Evolutionary conservation across 78 protist genomes (phyloP).

Genomic region (Dictyostelium capitatum): DNA sequence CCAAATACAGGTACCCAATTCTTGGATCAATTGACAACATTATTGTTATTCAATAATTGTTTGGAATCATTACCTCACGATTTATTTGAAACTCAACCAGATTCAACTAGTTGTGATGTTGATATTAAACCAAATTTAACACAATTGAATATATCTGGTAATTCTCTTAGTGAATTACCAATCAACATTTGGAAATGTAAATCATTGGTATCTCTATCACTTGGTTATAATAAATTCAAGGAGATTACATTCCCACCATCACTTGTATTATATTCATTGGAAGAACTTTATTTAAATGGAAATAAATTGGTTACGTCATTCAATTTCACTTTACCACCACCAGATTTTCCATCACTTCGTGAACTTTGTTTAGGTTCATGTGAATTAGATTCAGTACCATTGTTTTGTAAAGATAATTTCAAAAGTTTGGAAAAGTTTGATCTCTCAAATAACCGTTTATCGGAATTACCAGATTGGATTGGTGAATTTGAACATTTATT

Average conservation of each 20-base stretch:
- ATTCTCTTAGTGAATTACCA: conserved; percentile 3
- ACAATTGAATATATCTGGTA: conserved; percentile 45
- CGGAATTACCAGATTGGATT: neutral
- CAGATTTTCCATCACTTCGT: conserved; percentile 44
- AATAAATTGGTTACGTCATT: neutral
- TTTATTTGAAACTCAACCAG: neutral
- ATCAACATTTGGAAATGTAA: conserved; percentile 28
- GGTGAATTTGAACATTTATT: conserved; percentile 17
- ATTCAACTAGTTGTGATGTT: neutral
- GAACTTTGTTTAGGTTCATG: conserved; percentile 49
- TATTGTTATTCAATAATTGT: conserved; percentile 33
- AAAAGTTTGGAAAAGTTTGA: conserved; percentile 39
- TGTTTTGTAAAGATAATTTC: neutral
- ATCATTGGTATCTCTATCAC: conserved; percentile 7
- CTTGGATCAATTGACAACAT: conserved; percentile 16
- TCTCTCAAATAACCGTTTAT: conserved; percentile 40
- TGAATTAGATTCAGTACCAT: conserved; percentile 21
- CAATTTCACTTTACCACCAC: neutral
- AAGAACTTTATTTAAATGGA: conserved; percentile 65
- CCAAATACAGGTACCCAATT: neutral
- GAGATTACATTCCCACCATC: conserved; percentile 12
- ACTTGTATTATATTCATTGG: conserved; percentile 20
- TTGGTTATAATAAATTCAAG: conserved; percentile 47
- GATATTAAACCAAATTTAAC: conserved; percentile 25
- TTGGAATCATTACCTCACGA: neutral